Percentiles rank a stretch among this genome's conserved stretches.
phyloP scores from a whole-genome alignment of 2,329 filamentous ascomycete species.

The Emergomyces pasteurianus region DNA sequence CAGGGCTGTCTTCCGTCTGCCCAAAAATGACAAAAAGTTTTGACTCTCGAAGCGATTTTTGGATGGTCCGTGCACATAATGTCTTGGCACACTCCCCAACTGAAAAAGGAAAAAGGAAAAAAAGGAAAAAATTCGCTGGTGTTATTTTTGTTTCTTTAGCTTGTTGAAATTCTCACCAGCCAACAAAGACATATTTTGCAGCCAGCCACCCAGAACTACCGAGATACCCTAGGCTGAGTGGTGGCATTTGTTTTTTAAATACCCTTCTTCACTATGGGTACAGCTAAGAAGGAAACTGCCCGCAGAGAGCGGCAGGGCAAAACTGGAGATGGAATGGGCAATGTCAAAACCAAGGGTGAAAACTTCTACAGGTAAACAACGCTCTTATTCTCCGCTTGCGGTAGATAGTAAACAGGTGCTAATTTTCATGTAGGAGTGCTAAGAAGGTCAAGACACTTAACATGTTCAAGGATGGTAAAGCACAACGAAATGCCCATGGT shows the following conservation, averaged over 20 bases:
- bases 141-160: constrained; percentile 15
- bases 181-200: constrained; percentile 5
- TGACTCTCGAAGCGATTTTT: constrained; percentile 4
- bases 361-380: constrained; percentile 80
- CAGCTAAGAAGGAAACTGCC: constrained; percentile 78
- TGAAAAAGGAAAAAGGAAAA: constrained; percentile 15
- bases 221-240: constrained; percentile 2
- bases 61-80: constrained; percentile 8
- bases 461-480: constrained; percentile 79
- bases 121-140: constrained; percentile 19
- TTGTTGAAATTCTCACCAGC: constrained; percentile 19
- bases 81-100: constrained; percentile 7
- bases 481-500: constrained; percentile 68
- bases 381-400: neutral
- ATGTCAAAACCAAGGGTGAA: constrained; percentile 89
- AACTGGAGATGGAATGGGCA: constrained; percentile 72
- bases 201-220: neutral
- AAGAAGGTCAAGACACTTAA: constrained; percentile 85
- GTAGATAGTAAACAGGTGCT: neutral
- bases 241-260: constrained; percentile 6
- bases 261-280: constrained; percentile 54
- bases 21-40: neutral
- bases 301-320: constrained; percentile 79
- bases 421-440: constrained; percentile 40
- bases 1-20: neutral